Percentiles rank a stretch among this genome's conserved stretches.
Conservation (phyloP, 169 alveolate species). For the Eimeria maxima region DNA sequence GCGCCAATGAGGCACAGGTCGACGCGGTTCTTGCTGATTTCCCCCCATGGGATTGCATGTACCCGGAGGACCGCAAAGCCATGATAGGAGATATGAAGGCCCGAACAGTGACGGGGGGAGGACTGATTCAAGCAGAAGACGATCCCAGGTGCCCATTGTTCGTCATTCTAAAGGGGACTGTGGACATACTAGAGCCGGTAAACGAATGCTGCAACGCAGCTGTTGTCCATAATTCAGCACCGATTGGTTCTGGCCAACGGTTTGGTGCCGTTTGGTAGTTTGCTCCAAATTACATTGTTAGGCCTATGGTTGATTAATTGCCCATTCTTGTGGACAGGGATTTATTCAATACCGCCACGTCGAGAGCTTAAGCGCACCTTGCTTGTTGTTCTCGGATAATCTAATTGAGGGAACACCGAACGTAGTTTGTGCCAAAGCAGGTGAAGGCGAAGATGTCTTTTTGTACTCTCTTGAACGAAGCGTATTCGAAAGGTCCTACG, state of each 20-base stretch:
- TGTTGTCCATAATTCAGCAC: background rate
- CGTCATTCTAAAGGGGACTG: constrained; percentile 62
- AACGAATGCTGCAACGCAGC: background rate
- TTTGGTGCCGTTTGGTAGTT: background rate
- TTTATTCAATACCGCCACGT: constrained; percentile 48
- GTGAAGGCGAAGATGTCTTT: constrained; percentile 38
- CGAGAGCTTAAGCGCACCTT: constrained; percentile 49
- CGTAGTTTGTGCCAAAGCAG: constrained; percentile 64
- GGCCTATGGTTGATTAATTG: background rate
- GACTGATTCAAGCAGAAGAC: constrained; percentile 70
- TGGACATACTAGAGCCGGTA: constrained; percentile 76
- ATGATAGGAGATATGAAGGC: constrained; percentile 69
- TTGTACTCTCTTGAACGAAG: constrained; percentile 56
- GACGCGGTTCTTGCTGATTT: constrained; percentile 66
- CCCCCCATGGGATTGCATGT: constrained; percentile 72
- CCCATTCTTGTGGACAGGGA: constrained; percentile 48
- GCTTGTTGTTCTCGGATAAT: constrained; percentile 67
- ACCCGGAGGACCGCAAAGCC: constrained; percentile 71
- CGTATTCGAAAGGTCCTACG: constrained; percentile 73
- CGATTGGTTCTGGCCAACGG: background rate
- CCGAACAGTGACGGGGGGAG: constrained; percentile 22
- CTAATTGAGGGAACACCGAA: constrained; percentile 58
- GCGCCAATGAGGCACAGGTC: constrained; percentile 71
- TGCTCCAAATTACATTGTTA: background rate
- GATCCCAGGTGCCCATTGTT: constrained; percentile 78